A percentile compares a stretch with the other conserved stretches of the same genome.
Evolutionary conservation across 495 filamentous ascomycete species (phyloP).

Genomic region (Penicillium subrubescens): DNA sequence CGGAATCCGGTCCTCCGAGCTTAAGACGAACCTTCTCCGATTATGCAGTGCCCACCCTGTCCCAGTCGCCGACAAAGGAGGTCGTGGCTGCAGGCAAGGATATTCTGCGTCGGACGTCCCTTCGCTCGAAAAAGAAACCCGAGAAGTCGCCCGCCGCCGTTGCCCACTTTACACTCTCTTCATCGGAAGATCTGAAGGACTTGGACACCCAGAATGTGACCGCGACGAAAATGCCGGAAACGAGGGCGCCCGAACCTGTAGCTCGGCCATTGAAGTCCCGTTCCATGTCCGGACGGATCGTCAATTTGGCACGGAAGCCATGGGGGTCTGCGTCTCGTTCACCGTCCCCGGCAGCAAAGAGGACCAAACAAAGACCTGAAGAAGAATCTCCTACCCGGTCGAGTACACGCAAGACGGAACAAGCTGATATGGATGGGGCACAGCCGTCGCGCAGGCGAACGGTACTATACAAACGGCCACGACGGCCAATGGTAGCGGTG

Average conservation of each 20-base stretch:
- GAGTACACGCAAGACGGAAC: slow-evolving; percentile 23
- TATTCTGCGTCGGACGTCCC: slow-evolving; percentile 47
- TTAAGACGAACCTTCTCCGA: slow-evolving; percentile 51
- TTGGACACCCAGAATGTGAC: slow-evolving; percentile 17
- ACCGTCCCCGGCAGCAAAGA: slow-evolving; percentile 56
- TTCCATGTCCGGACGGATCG: slow-evolving; percentile 65
- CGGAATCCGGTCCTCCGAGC: slow-evolving; percentile 28
- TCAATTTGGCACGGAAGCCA: slow-evolving; percentile 65
- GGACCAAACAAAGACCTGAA: slow-evolving; percentile 33
- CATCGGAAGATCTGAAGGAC: slow-evolving; percentile 41
- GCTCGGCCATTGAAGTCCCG: slow-evolving; percentile 48
- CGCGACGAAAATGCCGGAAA: slow-evolving; percentile 32
- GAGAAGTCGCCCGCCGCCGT: slow-evolving; percentile 30
- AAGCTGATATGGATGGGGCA: slow-evolving; percentile 29
- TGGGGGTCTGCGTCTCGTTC: slow-evolving; percentile 69
- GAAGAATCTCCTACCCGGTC: slow-evolving; percentile 41
- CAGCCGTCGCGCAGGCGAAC: slow-evolving; percentile 39
- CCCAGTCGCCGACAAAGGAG: slow-evolving; percentile 46
- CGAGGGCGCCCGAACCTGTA: slow-evolving; percentile 41
- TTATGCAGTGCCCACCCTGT: slow-evolving; percentile 35
- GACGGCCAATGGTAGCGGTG: slow-evolving; percentile 55
- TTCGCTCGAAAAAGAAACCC: slow-evolving; percentile 40
- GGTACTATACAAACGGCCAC: slow-evolving; percentile 46
- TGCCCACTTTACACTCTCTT: slow-evolving; percentile 41
- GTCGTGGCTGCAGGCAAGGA: slow-evolving; percentile 49